These are phyloP conservation scores for Scedosporium apiospermum DNA, from an alignment of 2,329 filamentous ascomycete species.

Conservation along the genomic window DNA sequence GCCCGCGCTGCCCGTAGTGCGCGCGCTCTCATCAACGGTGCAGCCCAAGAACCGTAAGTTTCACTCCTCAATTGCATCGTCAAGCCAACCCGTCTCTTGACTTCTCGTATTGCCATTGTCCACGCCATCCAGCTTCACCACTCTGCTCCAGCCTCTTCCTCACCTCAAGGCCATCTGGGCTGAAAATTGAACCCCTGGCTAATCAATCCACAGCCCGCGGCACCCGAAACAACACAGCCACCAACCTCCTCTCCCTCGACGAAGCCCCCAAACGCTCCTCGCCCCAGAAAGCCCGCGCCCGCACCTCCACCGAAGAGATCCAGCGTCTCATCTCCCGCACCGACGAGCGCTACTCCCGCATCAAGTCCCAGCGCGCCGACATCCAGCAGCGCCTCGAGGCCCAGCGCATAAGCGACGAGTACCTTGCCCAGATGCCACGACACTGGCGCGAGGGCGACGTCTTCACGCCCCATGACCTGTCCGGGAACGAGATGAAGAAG, in stretches of 20 bases:
- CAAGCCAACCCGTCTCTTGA: background rate
- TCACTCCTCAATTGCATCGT: too few species aligned
- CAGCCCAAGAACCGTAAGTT: slow-evolving; percentile 1
- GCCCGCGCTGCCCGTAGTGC: background rate
- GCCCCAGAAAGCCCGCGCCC: slow-evolving; percentile 11
- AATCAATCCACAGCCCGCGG: slow-evolving; percentile 1
- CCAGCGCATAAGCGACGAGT: slow-evolving; percentile 36
- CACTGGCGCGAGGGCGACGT: slow-evolving; percentile 72
- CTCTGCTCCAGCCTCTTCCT: background rate
- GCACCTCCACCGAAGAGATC: slow-evolving; percentile 11
- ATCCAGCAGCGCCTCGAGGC: slow-evolving; percentile 9
- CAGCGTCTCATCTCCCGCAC: slow-evolving; percentile 11
- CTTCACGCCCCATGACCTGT: slow-evolving; percentile 84
- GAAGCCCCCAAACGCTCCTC: slow-evolving; percentile 10
- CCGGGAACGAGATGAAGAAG: slow-evolving; percentile 67
- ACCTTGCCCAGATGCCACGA: slow-evolving; percentile 56
- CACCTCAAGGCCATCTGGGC: background rate
- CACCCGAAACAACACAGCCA: slow-evolving; percentile 12
- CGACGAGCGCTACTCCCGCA: slow-evolving; percentile 11
- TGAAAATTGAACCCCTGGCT: background rate
- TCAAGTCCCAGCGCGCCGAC: slow-evolving; percentile 13
- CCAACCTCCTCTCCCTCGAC: slow-evolving; percentile 15
- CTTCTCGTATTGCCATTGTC: background rate
- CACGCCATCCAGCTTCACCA: background rate
- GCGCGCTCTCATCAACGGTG: background rate